Evolutionary conservation across 1,139 yeast genomes (phyloP), one percentile per base, ranked within the genome.

Genomic region (Scheffersomyces segobiensis): DNA sequence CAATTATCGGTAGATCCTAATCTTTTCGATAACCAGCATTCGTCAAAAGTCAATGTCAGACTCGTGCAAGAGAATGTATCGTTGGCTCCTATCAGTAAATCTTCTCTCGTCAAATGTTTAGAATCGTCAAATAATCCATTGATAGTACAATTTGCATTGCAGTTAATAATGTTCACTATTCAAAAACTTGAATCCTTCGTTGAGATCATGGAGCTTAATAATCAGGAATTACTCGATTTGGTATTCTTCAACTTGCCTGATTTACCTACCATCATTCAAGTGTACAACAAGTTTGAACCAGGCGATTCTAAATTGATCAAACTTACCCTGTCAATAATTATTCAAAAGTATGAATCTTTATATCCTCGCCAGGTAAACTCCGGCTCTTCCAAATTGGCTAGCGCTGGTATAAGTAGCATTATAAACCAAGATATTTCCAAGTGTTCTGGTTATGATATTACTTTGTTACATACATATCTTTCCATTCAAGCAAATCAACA

Each of bases 101-200:
- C 80, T 2, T 78, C 88, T 0, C 74, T 93, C 54, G 76, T 82
- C 0, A 88, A 86, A 64, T 84, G 91, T 56, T 71, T 93, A 49
- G 80, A 79, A 48, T 61, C 67, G 3, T 76, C 81, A 17, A 85
- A 86, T 2, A 74, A 80, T n/a, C 69, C 76, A 1, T 71, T 93
- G n/a, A 80, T 92, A 32, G 83, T 81, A 58, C 96, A 90, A 65
- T 76, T 90, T 52, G 82, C 88, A 0, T 75, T 86, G 39, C 93
- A 90, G 66, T 66, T 91, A 39, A 70, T 92, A 10, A 73, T 83
- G 48, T 79, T 83, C 53, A 77, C 84, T 1, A 74, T 93, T 59
- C 75, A 79, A 54, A 57, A 53, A 10, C 58, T 78, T 12, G 60
- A 66, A 0, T 58, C 83, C 0, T 80, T 83, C 52, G 75, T 77